These are phyloP conservation scores for Hydnomerulius pinastri DNA, from an alignment of 768 basidiomycete species.

Conservation along the genomic window DNA sequence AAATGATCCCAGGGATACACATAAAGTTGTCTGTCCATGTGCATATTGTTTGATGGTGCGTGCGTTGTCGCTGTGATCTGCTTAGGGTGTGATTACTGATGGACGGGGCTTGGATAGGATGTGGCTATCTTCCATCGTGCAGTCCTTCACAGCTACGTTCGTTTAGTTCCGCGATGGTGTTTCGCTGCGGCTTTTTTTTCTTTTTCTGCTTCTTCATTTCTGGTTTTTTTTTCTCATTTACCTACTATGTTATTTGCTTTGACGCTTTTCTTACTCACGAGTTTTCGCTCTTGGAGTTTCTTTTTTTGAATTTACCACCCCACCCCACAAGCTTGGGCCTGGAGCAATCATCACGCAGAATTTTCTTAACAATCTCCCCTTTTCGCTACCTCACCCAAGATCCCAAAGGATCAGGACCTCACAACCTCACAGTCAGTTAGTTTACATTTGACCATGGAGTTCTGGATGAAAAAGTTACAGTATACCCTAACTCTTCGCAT, in stretches of 20 bases:
- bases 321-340: slow-evolving; percentile 6
- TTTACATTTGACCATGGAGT: too few species aligned
- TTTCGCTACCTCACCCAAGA: too few species aligned
- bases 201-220: slow-evolving; percentile 1
- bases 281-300: slow-evolving; percentile 1
- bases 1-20: slow-evolving; percentile 20
- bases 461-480: too few species aligned
- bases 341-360: slow-evolving; percentile 8
- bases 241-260: slow-evolving; percentile 18
- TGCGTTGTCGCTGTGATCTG: neutral
- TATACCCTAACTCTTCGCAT: too few species aligned
- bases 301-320: neutral
- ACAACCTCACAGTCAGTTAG: too few species aligned
- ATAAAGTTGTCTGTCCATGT: slow-evolving; percentile 26
- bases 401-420: too few species aligned
- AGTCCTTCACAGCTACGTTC: slow-evolving; percentile 33
- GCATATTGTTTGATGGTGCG: slow-evolving; percentile 23
- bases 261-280: slow-evolving; percentile 15
- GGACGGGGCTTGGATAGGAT: too few species aligned
- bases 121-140: slow-evolving; percentile 14
- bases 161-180: slow-evolving; percentile 32
- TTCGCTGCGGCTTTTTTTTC: slow-evolving; percentile 17
- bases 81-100: too few species aligned
- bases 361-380: too few species aligned
- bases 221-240: slow-evolving; percentile 3